Conservation (phyloP, 306 rosid genomes). For the Vigna radiata region DNA sequence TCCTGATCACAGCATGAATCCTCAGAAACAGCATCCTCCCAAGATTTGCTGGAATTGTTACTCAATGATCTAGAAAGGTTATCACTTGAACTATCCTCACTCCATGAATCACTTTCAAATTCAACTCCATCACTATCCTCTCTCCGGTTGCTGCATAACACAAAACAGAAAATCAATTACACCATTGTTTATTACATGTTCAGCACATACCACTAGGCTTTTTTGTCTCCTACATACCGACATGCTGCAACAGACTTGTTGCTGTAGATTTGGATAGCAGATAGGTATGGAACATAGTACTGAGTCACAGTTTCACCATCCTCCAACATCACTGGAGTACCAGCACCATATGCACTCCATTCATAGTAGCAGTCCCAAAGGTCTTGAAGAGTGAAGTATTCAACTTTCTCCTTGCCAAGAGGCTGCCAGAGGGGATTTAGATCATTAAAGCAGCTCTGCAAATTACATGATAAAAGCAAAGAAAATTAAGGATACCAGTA, state of each 20-base stretch:
- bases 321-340: conserved; percentile 56
- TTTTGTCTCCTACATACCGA: conserved; percentile 52
- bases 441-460: conserved; percentile 64
- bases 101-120: conserved; percentile 76
- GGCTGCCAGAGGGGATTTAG: conserved; percentile 65
- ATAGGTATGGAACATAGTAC: conserved; percentile 74
- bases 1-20: conserved; percentile 76
- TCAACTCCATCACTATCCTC: conserved; percentile 60
- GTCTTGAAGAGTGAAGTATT: conserved; percentile 64
- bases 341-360: conserved; percentile 87
- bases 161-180: neutral
- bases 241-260: conserved; percentile 56
- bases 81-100: conserved; percentile 79
- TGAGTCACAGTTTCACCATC: conserved; percentile 56
- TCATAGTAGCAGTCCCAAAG: conserved; percentile 76
- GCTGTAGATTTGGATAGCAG: conserved; percentile 73
- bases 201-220: neutral
- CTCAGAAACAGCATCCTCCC: conserved; percentile 79
- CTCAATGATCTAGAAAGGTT: conserved; percentile 63
- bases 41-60: conserved; percentile 73
- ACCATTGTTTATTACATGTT: conserved; percentile 2
- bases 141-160: conserved; percentile 44
- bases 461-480: conserved; percentile 21
- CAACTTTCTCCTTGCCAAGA: conserved; percentile 56
- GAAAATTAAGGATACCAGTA: conserved; percentile 17